phyloP scores from a whole-genome alignment of 2,329 filamentous ascomycete genomes.

The Chrysosporium keratinophilum region DNA sequence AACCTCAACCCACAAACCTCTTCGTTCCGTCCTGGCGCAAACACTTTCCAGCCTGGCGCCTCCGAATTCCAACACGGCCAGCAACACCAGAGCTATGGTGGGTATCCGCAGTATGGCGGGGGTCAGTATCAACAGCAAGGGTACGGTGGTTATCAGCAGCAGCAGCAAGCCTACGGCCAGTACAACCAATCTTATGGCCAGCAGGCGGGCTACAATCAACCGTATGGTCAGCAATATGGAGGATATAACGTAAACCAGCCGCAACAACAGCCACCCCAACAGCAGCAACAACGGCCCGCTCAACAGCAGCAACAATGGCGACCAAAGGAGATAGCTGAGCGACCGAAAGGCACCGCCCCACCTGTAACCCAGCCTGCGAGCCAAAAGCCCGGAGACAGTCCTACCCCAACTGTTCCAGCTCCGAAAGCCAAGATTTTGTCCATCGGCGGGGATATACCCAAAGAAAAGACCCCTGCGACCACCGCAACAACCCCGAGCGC shows the following conservation, averaged over 20 bases:
- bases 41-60: conserved; percentile 63
- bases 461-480: conserved; percentile 69
- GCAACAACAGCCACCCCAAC: conserved; percentile 38
- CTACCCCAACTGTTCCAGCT: conserved; percentile 29
- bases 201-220: conserved; percentile 41
- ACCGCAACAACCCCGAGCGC: conserved; percentile 36
- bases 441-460: conserved; percentile 48
- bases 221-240: conserved; percentile 35
- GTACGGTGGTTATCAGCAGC: conserved; percentile 42
- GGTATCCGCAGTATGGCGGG: conserved; percentile 40
- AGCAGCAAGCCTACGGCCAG: conserved; percentile 24
- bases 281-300: conserved; percentile 24
- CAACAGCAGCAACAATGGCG: conserved; percentile 39
- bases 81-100: conserved; percentile 50
- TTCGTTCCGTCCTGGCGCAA: conserved; percentile 55
- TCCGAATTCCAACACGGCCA: conserved; percentile 63
- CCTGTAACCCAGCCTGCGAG: conserved; percentile 36
- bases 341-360: conserved; percentile 11
- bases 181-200: conserved; percentile 34
- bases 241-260: conserved; percentile 33
- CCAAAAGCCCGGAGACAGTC: conserved; percentile 40
- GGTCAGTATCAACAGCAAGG: conserved; percentile 40
- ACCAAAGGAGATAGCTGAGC: conserved; percentile 14
- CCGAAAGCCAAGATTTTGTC: conserved; percentile 53
- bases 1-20: conserved; percentile 55